These are phyloP conservation scores for Malassezia japonica DNA, from an alignment of 1,284 basidiomycete genomes.

Conservation along the genomic window DNA sequence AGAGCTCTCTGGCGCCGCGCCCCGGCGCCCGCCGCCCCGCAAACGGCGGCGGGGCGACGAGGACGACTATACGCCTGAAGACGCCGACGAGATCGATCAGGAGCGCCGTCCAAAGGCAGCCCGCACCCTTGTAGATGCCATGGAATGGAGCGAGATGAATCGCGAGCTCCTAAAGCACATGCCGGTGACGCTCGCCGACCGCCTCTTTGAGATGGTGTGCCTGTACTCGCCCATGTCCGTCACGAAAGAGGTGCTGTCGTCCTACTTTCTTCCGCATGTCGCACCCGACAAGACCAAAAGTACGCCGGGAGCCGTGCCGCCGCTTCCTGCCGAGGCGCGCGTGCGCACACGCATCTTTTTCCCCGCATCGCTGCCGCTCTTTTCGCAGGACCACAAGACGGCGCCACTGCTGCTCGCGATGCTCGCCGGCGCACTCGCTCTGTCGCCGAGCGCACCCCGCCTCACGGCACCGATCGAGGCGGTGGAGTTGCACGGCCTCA, in stretches of 20 bases:
- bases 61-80: conserved; percentile 15
- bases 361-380: conserved; percentile 15
- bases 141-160: conserved; percentile 5
- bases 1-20: not conserved
- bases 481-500: conserved; percentile 14
- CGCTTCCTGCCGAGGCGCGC: not conserved
- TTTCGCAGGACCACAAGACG: conserved; percentile 15
- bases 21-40: not conserved
- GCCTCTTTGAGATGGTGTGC: conserved; percentile 7
- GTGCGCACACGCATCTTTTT: conserved; percentile 14
- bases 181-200: not conserved
- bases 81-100: not conserved
- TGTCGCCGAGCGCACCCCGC: not conserved
- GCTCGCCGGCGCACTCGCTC: conserved; percentile 4
- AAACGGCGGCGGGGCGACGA: conserved; percentile 3
- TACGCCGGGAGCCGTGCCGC: not conserved
- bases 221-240: conserved; percentile 8
- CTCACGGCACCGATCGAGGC: not conserved
- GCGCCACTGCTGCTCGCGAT: conserved; percentile 13
- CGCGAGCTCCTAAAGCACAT: conserved; percentile 8
- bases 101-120: not conserved
- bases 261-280: conserved; percentile 8
- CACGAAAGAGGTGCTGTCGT: conserved; percentile 10
- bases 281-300: not conserved
- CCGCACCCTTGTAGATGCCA: not conserved